These are phyloP conservation scores for Blastocladiella emersonii DNA, from an alignment of 371 early-diverging fungal genomes.

Conservation along the genomic window DNA sequence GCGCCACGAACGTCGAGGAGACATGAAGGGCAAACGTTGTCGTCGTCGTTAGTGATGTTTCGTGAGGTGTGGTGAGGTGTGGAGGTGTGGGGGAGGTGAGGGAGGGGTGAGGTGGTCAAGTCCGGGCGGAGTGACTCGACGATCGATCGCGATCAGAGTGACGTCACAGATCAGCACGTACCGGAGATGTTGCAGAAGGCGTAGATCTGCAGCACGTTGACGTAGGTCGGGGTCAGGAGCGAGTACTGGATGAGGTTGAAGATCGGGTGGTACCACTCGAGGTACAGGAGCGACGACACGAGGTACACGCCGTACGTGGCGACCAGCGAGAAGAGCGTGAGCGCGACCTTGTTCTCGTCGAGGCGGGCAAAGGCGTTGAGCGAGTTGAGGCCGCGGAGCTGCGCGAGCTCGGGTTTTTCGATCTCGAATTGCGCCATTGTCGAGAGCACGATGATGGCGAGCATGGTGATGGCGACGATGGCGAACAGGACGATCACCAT, in stretches of 20 bases:
- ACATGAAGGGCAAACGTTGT: not conserved
- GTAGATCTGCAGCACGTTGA: conserved; percentile 56
- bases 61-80: too few species aligned
- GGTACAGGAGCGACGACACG: conserved; percentile 52
- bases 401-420: not conserved
- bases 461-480: conserved; percentile 56
- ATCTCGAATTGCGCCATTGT: not conserved
- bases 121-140: too few species aligned
- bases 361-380: not conserved
- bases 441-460: conserved; percentile 25
- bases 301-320: conserved; percentile 81
- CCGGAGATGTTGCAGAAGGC: conserved; percentile 83
- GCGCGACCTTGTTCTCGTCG: not conserved
- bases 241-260: conserved; percentile 76
- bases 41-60: too few species aligned
- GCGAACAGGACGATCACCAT: conserved; percentile 51
- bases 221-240: conserved; percentile 66
- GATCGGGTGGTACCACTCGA: conserved; percentile 81
- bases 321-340: conserved; percentile 53
- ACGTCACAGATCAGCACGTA: too few species aligned
- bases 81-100: too few species aligned
- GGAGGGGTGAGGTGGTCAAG: too few species aligned
- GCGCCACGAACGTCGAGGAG: too few species aligned
- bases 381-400: not conserved
- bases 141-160: too few species aligned